Percentiles rank a stretch among this genome's conserved stretches.
These are phyloP conservation scores for Cryptococcus wingfieldii DNA, from an alignment of 1,284 basidiomycete genomes.

Conservation along the genomic window DNA sequence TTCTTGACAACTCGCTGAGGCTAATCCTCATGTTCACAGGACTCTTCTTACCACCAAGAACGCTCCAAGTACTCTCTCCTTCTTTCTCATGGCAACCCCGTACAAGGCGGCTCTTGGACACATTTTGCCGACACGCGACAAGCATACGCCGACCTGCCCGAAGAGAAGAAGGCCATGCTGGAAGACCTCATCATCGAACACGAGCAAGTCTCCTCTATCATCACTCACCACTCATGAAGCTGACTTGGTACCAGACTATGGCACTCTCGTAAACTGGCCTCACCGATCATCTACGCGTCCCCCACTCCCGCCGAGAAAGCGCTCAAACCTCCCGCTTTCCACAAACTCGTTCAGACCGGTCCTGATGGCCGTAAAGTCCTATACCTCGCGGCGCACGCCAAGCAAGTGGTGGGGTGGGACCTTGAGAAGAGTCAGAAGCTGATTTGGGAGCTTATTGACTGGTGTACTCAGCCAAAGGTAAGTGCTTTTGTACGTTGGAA, in stretches of 20 bases:
- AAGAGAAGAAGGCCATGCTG: constrained; percentile 5
- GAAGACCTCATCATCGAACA: constrained; percentile 7
- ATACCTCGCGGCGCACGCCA: constrained; percentile 4
- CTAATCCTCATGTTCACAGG: neutral
- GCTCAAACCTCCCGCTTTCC: constrained; percentile 2
- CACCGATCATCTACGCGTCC: neutral
- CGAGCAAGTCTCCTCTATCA: neutral
- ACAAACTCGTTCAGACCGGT: constrained; percentile 1
- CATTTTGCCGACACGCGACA: constrained; percentile 5
- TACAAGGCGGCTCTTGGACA: constrained; percentile 2
- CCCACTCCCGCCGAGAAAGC: constrained; percentile 1
- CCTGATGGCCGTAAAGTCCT: constrained; percentile 1
- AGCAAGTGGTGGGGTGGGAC: neutral
- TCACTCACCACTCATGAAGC: neutral
- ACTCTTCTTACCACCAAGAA: constrained; percentile 34
- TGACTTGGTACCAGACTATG: neutral
- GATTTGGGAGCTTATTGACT: constrained; percentile 5
- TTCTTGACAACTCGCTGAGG: too few relatives aligned
- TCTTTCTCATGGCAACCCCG: constrained; percentile 3
- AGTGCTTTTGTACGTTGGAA: neutral
- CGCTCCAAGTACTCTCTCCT: constrained; percentile 26
- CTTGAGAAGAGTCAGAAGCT: constrained; percentile 4
- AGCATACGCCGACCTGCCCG: constrained; percentile 5
- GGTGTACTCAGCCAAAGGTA: constrained; percentile 4
- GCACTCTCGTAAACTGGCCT: constrained; percentile 1